These are phyloP conservation scores for Cadophora luteo-olivacea DNA, from an alignment of 2,329 filamentous ascomycete species.

Conservation along the genomic window DNA sequence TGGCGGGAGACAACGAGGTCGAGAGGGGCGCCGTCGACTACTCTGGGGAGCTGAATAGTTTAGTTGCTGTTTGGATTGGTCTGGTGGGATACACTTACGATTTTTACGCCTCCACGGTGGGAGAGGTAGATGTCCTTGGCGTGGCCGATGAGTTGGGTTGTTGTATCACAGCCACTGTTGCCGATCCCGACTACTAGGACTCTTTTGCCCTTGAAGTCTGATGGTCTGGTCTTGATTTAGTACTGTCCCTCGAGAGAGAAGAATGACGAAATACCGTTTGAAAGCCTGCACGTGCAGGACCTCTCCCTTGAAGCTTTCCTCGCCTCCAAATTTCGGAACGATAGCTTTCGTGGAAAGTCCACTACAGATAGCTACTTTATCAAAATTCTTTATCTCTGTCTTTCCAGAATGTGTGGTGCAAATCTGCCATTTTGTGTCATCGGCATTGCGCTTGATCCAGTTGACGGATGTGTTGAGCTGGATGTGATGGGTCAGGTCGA, in stretches of 20 bases:
- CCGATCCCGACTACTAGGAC: constrained; percentile 53
- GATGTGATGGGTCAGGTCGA: constrained; percentile 47
- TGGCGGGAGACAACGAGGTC: constrained; percentile 44
- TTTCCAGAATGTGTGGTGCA: neutral
- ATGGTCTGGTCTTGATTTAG: constrained; percentile 37
- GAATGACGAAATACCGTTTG: neutral
- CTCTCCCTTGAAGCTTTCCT: constrained; percentile 6
- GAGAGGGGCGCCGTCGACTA: constrained; percentile 41
- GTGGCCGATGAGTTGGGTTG: constrained; percentile 45
- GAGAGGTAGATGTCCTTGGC: constrained; percentile 51
- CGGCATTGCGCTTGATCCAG: constrained; percentile 40
- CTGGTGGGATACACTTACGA: constrained; percentile 40
- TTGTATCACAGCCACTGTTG: constrained; percentile 48
- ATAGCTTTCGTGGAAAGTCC: constrained; percentile 4
- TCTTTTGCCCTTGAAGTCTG: constrained; percentile 49
- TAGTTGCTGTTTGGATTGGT: neutral
- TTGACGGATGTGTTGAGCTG: constrained; percentile 45
- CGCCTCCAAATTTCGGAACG: constrained; percentile 10
- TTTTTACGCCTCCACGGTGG: constrained; percentile 48
- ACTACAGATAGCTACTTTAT: constrained; percentile 7
- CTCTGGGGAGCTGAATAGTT: constrained; percentile 28
- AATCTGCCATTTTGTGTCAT: constrained; percentile 44
- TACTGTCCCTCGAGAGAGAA: neutral
- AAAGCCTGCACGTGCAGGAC: constrained; percentile 6
- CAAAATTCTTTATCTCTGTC: constrained; percentile 7